Conservation (phyloP, 2,329 filamentous ascomycete genomes). For the Ceratocystis cacaofunesta region DNA sequence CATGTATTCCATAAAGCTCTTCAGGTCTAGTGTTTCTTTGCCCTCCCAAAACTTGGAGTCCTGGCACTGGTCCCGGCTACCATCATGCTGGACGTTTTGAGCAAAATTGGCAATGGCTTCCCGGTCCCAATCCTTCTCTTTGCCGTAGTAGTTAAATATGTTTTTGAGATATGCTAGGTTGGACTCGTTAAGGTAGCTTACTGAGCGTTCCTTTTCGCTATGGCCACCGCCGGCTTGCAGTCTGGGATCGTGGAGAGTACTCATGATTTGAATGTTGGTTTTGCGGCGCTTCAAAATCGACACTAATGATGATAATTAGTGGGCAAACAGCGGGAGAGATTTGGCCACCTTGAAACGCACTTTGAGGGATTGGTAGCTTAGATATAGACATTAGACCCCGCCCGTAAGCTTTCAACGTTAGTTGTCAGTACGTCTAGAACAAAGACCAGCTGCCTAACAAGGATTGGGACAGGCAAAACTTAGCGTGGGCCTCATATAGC, state of each 20-base stretch:
- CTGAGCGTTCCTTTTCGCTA: conserved; percentile 27
- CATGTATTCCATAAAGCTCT: conserved; percentile 41
- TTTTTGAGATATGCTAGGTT: conserved; percentile 31
- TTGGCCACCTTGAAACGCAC: neutral
- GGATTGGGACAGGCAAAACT: neutral
- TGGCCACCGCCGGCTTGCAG: conserved; percentile 36
- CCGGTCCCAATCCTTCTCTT: conserved; percentile 31
- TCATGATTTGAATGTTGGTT: conserved; percentile 3
- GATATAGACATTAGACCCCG: neutral
- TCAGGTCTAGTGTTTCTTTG: conserved; percentile 29
- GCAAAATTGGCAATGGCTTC: conserved; percentile 34
- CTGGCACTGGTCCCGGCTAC: conserved; percentile 19
- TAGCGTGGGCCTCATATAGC: neutral
- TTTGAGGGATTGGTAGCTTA: neutral
- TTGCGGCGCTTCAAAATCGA: neutral
- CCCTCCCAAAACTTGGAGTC: conserved; percentile 17
- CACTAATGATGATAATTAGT: neutral
- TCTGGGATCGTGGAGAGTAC: conserved; percentile 20
- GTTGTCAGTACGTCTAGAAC: neutral
- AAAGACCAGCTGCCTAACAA: neutral
- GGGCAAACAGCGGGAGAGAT: neutral
- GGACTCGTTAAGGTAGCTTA: conserved; percentile 29
- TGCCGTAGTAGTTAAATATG: conserved; percentile 33
- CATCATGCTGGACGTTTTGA: conserved; percentile 31
- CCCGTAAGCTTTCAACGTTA: neutral